Evolutionary conservation across 257 asterid genomes (phyloP).

Genomic region (Rehmannia glutinosa): DNA sequence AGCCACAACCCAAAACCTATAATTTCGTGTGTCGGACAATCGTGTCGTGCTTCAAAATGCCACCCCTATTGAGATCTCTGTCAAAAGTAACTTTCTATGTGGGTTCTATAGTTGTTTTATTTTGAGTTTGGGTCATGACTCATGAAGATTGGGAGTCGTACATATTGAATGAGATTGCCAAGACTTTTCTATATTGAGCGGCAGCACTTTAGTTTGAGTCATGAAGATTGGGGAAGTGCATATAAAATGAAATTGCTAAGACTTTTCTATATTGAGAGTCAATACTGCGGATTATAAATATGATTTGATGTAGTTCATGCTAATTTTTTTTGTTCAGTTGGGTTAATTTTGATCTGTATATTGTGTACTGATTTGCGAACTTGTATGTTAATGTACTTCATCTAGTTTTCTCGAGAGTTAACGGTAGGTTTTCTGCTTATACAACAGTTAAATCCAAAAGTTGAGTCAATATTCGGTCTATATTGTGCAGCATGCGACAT

Average conservation of each 20-base stretch:
- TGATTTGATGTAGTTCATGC: not conserved
- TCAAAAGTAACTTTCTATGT: not conserved
- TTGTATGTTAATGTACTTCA: too few relatives aligned
- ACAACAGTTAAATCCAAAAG: too few relatives aligned
- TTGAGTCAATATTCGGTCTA: not conserved
- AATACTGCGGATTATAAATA: too few relatives aligned
- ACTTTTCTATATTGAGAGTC: too few relatives aligned
- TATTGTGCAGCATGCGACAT: not conserved
- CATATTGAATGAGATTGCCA: not conserved
- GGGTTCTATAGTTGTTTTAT: not conserved
- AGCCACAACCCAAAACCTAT: too few relatives aligned
- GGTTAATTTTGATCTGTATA: not conserved
- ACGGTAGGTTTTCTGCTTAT: not conserved
- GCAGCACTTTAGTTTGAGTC: too few relatives aligned
- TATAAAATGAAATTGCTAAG: not conserved
- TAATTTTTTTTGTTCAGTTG: not conserved
- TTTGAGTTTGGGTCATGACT: not conserved
- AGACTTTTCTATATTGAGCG: too few relatives aligned
- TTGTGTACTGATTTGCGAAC: too few relatives aligned
- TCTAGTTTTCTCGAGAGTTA: not conserved
- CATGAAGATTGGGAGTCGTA: not conserved
- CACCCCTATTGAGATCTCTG: too few relatives aligned
- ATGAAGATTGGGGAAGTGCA: not conserved
- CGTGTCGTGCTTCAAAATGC: too few relatives aligned
- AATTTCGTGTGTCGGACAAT: too few relatives aligned